Evolutionary conservation across 805 yeast genomes (phyloP), one percentile per base, ranked within the genome.

Genomic region (Danielia oregonensis): DNA sequence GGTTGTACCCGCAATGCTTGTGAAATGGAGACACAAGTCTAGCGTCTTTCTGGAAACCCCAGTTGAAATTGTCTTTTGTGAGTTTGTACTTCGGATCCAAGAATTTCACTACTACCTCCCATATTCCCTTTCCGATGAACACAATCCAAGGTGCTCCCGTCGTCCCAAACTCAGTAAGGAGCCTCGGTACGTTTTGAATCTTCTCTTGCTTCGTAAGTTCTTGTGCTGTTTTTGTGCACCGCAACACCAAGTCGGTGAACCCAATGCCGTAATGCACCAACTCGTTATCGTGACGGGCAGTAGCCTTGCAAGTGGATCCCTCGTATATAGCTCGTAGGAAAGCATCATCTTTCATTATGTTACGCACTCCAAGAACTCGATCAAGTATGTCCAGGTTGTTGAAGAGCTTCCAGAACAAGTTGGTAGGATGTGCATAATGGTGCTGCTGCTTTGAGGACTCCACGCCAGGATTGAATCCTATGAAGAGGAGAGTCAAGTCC

Each of bases 391-490:
- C 65, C 6, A 81, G 66, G 39, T 73, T 73, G 49, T 71, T 72
- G 44, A 82, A 57, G 21, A 82, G 54, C 39, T 70, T 76, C 89
- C 89, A 83, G 51, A 84, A 83, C 23, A 69, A 51, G 48, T 83
- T 83, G 9, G 84, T 68, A 13, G 61, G 74, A 50, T 84, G 89
- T 0, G 91, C 91, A 52, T 79, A 83, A 48, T 82, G 76, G 50
- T 82, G 89, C 22, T 83, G 87, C 6, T 59, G 53, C 13, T 57
- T 45, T 0, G 86, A 74, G 1, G 88, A 79, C 46, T 68, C 69
- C 4, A 77, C 55, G 2, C 89, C 85, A 0, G 93, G 93, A 47
- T 83, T 83, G 61, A 69, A 81, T 1, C 93, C 93, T 3, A 82
- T 66, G 45, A 83, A 82, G 3, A 83, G 65, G 1, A 81, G 32